Evolutionary conservation across 345 rosid species (phyloP).

Genomic region (Eucalyptus tenuipes): DNA sequence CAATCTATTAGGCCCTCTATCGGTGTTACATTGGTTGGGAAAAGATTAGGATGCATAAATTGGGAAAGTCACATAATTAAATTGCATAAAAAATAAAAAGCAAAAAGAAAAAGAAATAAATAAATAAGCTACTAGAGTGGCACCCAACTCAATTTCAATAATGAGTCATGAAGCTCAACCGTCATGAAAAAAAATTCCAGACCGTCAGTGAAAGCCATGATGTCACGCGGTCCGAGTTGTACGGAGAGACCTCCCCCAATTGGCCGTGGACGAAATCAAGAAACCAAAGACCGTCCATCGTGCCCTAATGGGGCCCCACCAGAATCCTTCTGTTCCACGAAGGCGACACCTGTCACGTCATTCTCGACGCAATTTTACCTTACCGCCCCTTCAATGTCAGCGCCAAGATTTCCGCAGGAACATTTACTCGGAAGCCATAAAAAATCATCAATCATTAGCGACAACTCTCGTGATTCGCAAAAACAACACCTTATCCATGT

Average conservation of each 20-base stretch:
- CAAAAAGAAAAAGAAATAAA: background rate
- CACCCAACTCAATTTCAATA: background rate
- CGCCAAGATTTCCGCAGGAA: background rate
- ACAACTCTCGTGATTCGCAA: background rate
- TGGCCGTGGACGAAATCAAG: background rate
- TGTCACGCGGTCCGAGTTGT: background rate
- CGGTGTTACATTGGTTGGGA: background rate
- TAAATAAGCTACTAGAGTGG: background rate
- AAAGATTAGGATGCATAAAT: no score
- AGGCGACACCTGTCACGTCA: background rate
- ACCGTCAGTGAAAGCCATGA: background rate
- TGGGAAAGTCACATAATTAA: background rate
- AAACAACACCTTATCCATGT: background rate
- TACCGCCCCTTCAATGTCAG: background rate
- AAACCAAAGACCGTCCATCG: background rate
- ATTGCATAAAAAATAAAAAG: background rate
- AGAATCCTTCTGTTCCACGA: background rate
- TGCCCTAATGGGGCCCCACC: background rate
- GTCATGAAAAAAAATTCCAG: background rate
- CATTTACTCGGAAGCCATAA: background rate
- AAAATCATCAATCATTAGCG: background rate
- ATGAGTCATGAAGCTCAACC: background rate
- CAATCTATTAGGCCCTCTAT: fast-evolving
- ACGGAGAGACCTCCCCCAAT: background rate
- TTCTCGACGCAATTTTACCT: background rate